Evolutionary conservation across 805 yeast genomes (phyloP), one percentile per base, ranked within the genome.

Genomic region (Starmerella powellii): DNA sequence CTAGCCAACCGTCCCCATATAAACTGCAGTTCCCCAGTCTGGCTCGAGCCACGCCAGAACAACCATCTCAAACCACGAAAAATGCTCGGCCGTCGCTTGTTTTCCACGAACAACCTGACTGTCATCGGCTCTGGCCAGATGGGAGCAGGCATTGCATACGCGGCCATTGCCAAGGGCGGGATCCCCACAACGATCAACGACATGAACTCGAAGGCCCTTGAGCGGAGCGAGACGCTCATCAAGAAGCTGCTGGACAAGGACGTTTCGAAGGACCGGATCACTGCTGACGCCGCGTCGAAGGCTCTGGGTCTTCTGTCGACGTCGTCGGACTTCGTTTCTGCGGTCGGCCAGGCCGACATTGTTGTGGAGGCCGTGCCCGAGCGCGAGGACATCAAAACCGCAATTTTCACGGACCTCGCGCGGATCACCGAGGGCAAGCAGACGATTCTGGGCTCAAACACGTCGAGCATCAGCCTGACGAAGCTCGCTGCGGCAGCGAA

Each of bases 331-430:
- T 40, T 61, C 29, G 47, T 40, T n/a, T 38, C 24, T 12, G 57
- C 53, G n/a, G 56, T 63, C 15, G 31, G 37, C 4, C 45, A 46
- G 18, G 58, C 64, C 6, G 68, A 64, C 47, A 54, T 65, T 45
- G 59, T 65, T 28, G 61, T 65, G 34, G 70, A 65, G 49, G 70
- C 70, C 2, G 68, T 65, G 4, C 70, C 70, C 6, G 70, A 65
- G 50, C 61, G 58, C 30, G 58, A 56, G 31, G 51, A 50, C 10
- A 56, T 65, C 45, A 65, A 65, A 52, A 39, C 46, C 24, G 47
- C 50, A 31, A 60, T 65, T 16, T 65, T 65, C 49, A 46, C 41
- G n/a, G 50, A 57, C 30, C 52, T 65, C 35, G 67, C 65, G 16
- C 41, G 49, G 38, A 12, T 34, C 12, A 46, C 48, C 13, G 20